Base-by-base conservation (phyloP, 257 asterid species). In the Capsicum chinense region DNA sequence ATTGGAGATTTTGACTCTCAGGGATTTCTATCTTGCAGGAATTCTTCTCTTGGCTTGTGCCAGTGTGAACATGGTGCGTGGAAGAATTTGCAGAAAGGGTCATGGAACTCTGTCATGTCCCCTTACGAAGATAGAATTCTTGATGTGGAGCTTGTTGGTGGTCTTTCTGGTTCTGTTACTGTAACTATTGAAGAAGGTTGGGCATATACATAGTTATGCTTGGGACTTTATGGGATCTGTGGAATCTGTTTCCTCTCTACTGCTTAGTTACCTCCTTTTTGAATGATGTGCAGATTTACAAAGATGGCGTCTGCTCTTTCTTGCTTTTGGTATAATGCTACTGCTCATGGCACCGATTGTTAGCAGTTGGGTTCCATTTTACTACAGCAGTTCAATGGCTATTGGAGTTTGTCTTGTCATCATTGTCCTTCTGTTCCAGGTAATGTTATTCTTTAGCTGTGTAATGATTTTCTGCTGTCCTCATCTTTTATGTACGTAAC, bases 361-460 rank as follows among this genome's bases (percentile, higher is more conserved):
- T 83, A 91, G 97, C 87, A 87, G 95, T 90, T 95, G 97, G 98
- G 97, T 94, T 85, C 99, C 99, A 21, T 95, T 95, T 84, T 95
- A 95, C 88, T 95, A 95, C 85, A 91, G 99, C 92, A 94, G 96
- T 86, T 95, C 99, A 21, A 94, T 95, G 99, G 95, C 92, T 48
- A 92, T 95, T 19, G 99, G 97, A 87, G 83, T 94, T 73, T 90
- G 95, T 84, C 98, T 95, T 87, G 97, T 94, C 56, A 87, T 95
- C 85, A 88, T 94, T 79, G 91, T 95, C 85, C 84, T 95, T 84
- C 97, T 95, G 57, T 95, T 95, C 90, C 99, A 95, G 99, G 99
- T 94, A 87, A 85, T n/a, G 79, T 81, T 57, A 50, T 26, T 66
- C 74, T 82, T 82, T 47, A 9, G 74, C 84, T 5, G 35, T 17